These are phyloP conservation scores for Allantophomopsis cytisporea DNA, from an alignment of 2,329 filamentous ascomycete species.

Conservation along the genomic window DNA sequence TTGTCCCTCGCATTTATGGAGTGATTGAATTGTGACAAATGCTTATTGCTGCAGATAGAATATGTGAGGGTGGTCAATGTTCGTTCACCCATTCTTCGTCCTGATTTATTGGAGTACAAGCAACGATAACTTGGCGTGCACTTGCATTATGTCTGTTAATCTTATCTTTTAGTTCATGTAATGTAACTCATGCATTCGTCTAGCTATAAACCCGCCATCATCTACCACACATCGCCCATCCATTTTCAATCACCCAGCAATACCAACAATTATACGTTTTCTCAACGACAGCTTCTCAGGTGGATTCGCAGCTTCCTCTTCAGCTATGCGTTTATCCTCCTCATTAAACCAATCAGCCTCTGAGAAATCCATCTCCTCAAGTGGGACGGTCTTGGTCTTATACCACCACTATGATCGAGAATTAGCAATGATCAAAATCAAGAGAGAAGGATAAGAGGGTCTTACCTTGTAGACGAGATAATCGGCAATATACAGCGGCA, in stretches of 20 bases:
- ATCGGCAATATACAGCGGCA: slow-evolving; percentile 18
- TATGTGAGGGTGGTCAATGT: too few species aligned
- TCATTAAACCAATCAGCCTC: slow-evolving; percentile 1
- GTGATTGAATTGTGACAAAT: too few species aligned
- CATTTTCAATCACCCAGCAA: background rate
- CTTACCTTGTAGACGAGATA: slow-evolving; percentile 8
- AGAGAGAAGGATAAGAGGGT: background rate
- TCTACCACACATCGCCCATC: too few species aligned
- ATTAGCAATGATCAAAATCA: background rate
- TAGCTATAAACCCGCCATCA: too few species aligned
- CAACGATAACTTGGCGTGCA: too few species aligned
- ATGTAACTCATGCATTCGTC: too few species aligned
- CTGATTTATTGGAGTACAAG: too few species aligned
- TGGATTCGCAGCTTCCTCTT: slow-evolving; percentile 1
- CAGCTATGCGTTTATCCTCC: background rate
- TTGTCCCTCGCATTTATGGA: too few species aligned
- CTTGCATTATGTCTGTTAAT: too few species aligned
- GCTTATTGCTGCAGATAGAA: too few species aligned
- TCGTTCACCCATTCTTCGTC: too few species aligned
- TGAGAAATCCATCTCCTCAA: slow-evolving; percentile 1
- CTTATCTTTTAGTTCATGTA: too few species aligned
- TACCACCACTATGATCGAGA: background rate
- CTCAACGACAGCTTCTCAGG: background rate
- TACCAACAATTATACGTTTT: background rate
- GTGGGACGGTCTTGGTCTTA: background rate